Conservation (phyloP, 164 flowering plant species). For the Liriodendron chinense region DNA sequence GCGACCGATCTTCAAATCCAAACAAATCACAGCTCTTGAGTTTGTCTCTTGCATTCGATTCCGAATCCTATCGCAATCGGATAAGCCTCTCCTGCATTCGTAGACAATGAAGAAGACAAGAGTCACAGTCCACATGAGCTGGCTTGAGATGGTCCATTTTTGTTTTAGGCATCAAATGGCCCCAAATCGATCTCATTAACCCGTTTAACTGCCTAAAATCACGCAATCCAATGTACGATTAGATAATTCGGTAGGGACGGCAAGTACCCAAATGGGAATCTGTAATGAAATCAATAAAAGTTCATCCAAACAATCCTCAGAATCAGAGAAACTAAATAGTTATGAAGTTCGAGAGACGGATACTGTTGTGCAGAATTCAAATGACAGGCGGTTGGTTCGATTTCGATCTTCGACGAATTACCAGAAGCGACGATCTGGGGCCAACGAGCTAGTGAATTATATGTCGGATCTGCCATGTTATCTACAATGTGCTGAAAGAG, state of each 20-base stretch:
- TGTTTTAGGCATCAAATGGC: neutral
- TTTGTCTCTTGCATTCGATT: neutral
- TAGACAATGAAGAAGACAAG: neutral
- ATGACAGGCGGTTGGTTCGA: neutral
- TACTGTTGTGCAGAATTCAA: neutral
- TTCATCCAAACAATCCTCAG: neutral
- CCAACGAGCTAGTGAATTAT: slow-evolving; percentile 74
- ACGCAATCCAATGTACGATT: neutral
- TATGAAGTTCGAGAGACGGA: neutral
- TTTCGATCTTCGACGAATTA: too few species aligned
- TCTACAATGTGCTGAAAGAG: slow-evolving; percentile 52
- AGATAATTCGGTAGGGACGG: neutral
- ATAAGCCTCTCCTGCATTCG: neutral
- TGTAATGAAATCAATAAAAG: neutral
- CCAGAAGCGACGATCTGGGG: slow-evolving; percentile 9
- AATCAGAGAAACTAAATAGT: neutral
- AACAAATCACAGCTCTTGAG: neutral
- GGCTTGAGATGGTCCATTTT: neutral
- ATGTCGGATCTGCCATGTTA: slow-evolving; percentile 82
- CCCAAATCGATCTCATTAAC: neutral
- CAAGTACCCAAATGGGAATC: neutral
- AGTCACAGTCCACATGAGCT: neutral
- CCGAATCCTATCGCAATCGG: neutral
- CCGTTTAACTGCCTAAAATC: neutral
- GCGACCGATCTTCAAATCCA: neutral